phyloP scores from a whole-genome alignment of 2,329 filamentous ascomycete genomes.

The Phyllosticta citrichinensis region DNA sequence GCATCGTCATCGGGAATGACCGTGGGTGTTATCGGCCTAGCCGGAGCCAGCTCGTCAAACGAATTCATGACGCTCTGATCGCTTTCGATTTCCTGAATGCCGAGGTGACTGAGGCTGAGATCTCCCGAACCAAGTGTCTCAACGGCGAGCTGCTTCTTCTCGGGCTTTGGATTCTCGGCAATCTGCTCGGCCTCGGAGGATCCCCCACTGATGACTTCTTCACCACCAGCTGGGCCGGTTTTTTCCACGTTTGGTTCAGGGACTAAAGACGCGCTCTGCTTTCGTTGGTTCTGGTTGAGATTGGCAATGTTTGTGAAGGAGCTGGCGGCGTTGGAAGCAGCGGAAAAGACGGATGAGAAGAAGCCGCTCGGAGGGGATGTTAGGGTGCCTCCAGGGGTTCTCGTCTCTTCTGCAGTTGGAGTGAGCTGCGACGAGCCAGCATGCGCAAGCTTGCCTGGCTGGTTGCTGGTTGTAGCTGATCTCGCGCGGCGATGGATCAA shows the following conservation, averaged over 20 bases:
- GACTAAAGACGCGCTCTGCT: constrained; percentile 16
- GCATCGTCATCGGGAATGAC: constrained; percentile 37
- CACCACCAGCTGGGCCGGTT: constrained; percentile 22
- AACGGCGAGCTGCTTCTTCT: constrained; percentile 58
- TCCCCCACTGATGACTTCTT: constrained; percentile 32
- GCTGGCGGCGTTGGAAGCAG: constrained; percentile 83
- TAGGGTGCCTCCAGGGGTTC: constrained; percentile 46
- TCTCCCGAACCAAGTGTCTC: constrained; percentile 85
- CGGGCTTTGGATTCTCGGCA: constrained; percentile 15
- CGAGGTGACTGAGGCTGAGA: constrained; percentile 78
- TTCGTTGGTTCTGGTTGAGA: constrained; percentile 42
- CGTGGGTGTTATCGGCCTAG: constrained; percentile 16
- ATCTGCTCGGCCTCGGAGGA: constrained; percentile 12
- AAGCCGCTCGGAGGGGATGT: constrained; percentile 51
- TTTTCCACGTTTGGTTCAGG: constrained; percentile 19
- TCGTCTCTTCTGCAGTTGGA: constrained; percentile 63
- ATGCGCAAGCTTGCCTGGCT: constrained; percentile 82
- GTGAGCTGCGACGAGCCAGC: constrained; percentile 55
- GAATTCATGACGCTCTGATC: constrained; percentile 48
- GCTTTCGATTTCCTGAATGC: constrained; percentile 56
- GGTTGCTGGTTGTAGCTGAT: constrained; percentile 46
- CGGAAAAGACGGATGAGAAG: constrained; percentile 88
- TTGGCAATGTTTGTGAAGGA: constrained; percentile 55
- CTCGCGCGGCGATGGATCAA: constrained; percentile 63
- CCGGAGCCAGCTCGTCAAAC: constrained; percentile 45